These are phyloP conservation scores for Postia placenta DNA, from an alignment of 768 basidiomycete species.

Conservation along the genomic window DNA sequence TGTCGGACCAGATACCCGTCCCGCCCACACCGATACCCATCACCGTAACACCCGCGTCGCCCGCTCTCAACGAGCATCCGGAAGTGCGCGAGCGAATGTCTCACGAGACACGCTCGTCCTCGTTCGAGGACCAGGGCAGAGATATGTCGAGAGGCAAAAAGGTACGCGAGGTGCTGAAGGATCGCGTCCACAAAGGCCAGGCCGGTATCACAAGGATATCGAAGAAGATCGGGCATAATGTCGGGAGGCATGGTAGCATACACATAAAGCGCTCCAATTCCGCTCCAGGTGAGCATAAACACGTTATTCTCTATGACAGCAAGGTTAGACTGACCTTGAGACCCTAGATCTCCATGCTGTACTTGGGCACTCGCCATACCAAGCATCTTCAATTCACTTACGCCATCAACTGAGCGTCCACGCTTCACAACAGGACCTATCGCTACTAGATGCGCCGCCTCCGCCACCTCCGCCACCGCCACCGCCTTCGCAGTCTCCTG, in stretches of 20 bases:
- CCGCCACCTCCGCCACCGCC: slow-evolving; percentile 43
- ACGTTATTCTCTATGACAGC: no score
- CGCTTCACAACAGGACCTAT: slow-evolving; percentile 26
- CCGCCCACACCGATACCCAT: slow-evolving; percentile 33
- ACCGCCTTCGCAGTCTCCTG: slow-evolving; percentile 28
- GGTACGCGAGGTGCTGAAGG: slow-evolving; percentile 69
- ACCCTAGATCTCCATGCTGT: slow-evolving; percentile 61
- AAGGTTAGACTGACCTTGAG: slow-evolving; percentile 1
- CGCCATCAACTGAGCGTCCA: slow-evolving; percentile 42
- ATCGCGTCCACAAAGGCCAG: slow-evolving; percentile 67
- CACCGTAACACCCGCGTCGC: slow-evolving; percentile 58
- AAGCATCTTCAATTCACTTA: slow-evolving; percentile 81
- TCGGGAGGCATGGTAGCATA: slow-evolving; percentile 43
- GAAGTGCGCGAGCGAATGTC: background rate
- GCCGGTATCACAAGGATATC: slow-evolving; percentile 72
- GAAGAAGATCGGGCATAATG: slow-evolving; percentile 68
- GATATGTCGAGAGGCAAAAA: slow-evolving; percentile 63
- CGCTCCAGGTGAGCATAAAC: slow-evolving; percentile 50
- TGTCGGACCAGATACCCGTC: slow-evolving; percentile 6
- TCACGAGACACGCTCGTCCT: slow-evolving; percentile 13
- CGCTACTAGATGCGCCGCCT: slow-evolving; percentile 22
- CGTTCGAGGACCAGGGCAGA: slow-evolving; percentile 25
- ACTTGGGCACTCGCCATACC: slow-evolving; percentile 57
- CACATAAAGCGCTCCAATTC: slow-evolving; percentile 55
- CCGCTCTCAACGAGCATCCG: slow-evolving; percentile 17